Base-by-base conservation (phyloP, 2,329 filamentous ascomycete genomes). In the Penicillium hordei region DNA sequence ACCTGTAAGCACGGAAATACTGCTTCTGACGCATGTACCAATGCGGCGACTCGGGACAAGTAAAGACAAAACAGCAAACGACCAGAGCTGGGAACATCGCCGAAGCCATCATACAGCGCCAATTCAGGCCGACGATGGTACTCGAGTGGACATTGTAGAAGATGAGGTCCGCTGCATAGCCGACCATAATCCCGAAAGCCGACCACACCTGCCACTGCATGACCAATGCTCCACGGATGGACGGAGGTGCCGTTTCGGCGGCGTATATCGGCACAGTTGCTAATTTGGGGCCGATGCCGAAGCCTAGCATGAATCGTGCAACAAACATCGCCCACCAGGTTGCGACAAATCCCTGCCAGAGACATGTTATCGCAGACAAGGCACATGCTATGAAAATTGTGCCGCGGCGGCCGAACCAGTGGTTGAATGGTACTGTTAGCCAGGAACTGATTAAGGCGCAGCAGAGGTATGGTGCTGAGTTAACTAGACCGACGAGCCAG, bases 321-420 rank as follows among this genome's bases (percentile, higher is more conserved):
- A 84, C 80, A 58, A 94, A 82, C 63, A 92, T 83, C 67, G 90
- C 84, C 70, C 79, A 81, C 89, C 89, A 93, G 0, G 82, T 86
- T 60, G 89, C 84, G 53, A 86, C 85, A 62, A 91, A 89, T 0
- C 84, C 82, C 67, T 83, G 80, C 83, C 83, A 85, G 34, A 81
- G 70, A 61, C 76, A 81, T 10, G 80, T 74, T 19, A 79, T 68
- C 8, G 76, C 77, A n/a, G 87, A 89, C 69, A 93, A 87, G 60
- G 89, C 83, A 45, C 88, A 90, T 6, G 89, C 86, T 56, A 90
- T 76, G 73, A 91, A 93, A 61, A 93, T 92, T 19, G 87, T 90
- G 13, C 89, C 88, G 2, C 88, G 82, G 48, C 89, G 84, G 13
- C 89, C 89, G 60, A 91, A 87, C 59, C 69, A 77, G 55, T 86